Percentiles rank a stretch among this genome's conserved stretches.
Conservation (phyloP, 2,329 filamentous ascomycete genomes). For the Fusarium illudens region DNA sequence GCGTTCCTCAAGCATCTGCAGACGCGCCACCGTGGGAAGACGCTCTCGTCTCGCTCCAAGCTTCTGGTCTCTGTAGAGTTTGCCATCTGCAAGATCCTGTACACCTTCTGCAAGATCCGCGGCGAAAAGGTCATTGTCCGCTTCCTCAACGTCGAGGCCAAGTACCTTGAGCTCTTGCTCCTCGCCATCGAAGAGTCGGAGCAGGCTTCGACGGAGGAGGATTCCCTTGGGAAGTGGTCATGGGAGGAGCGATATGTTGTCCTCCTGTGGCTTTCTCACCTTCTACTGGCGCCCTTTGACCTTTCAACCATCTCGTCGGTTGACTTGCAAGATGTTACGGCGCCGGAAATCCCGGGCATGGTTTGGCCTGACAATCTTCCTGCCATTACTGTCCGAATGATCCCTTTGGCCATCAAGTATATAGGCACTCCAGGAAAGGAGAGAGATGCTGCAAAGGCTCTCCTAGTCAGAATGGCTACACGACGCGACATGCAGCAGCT, state of each 20-base stretch:
- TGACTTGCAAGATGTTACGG: slow-evolving; percentile 57
- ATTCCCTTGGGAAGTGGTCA: slow-evolving; percentile 54
- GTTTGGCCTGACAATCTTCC: slow-evolving; percentile 69
- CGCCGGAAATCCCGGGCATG: slow-evolving; percentile 57
- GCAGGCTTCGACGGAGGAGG: slow-evolving; percentile 31
- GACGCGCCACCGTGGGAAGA: slow-evolving; percentile 53
- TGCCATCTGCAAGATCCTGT: slow-evolving; percentile 82
- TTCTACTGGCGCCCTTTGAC: slow-evolving; percentile 89
- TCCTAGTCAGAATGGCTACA: slow-evolving; percentile 84
- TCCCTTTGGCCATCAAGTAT: slow-evolving; percentile 76
- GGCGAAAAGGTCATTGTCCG: slow-evolving; percentile 92
- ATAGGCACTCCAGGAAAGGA: slow-evolving; percentile 84
- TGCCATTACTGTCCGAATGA: slow-evolving; percentile 72
- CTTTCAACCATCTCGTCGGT: slow-evolving; percentile 81
- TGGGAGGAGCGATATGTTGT: slow-evolving; percentile 94
- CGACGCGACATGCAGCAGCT: slow-evolving; percentile 87
- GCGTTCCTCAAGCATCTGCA: slow-evolving; percentile 76
- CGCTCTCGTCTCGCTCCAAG: slow-evolving; percentile 44
- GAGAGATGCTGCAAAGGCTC: slow-evolving; percentile 82
- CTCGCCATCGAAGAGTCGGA: slow-evolving; percentile 73
- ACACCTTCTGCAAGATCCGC: slow-evolving; percentile 92
- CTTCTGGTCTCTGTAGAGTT: slow-evolving; percentile 66
- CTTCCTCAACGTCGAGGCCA: slow-evolving; percentile 90
- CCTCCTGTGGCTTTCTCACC: slow-evolving; percentile 85
- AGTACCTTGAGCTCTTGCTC: slow-evolving; percentile 82